A percentile compares a stretch with the other conserved stretches of the same genome.
Evolutionary conservation across 148 eudicot species (phyloP).

Genomic region (Heliosperma pusillum): DNA sequence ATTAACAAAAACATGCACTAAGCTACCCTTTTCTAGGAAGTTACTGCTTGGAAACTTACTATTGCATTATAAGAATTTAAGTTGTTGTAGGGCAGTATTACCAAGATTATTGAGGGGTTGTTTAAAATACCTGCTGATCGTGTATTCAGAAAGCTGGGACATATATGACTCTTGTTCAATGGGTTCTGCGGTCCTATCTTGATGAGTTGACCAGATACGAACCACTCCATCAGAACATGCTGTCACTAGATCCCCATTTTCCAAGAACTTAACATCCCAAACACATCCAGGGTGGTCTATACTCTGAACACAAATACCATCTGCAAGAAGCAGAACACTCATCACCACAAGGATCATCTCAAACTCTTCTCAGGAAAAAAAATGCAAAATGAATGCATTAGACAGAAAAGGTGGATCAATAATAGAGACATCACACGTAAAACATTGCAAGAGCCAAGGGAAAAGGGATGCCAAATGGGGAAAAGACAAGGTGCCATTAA

Average conservation of each 20-base stretch:
- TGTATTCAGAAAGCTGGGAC: conserved; percentile 63
- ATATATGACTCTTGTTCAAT: conserved; percentile 52
- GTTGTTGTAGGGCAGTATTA: not conserved
- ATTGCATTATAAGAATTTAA: not conserved
- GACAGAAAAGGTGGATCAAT: not conserved
- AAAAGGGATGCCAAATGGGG: not conserved
- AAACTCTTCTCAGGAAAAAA: not conserved
- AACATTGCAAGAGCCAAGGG: not conserved
- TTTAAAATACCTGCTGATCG: conserved; percentile 63
- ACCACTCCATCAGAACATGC: conserved; percentile 94
- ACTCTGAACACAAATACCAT: conserved; percentile 86
- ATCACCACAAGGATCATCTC: not conserved
- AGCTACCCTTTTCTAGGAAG: not conserved
- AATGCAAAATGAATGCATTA: not conserved
- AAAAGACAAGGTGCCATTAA: not conserved
- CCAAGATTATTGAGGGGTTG: not conserved
- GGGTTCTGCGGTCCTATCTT: conserved; percentile 65
- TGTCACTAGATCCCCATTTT: conserved; percentile 85
- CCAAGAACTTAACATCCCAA: conserved; percentile 96
- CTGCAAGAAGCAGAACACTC: conserved; percentile 34
- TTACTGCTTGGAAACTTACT: not conserved
- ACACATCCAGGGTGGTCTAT: conserved; percentile 99
- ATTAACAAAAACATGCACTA: not conserved
- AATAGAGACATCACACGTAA: not conserved
- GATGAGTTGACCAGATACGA: conserved; percentile 76